Evolutionary conservation across 2,329 filamentous ascomycete species (phyloP).

Genomic region (Cladosporium halotolerans): DNA sequence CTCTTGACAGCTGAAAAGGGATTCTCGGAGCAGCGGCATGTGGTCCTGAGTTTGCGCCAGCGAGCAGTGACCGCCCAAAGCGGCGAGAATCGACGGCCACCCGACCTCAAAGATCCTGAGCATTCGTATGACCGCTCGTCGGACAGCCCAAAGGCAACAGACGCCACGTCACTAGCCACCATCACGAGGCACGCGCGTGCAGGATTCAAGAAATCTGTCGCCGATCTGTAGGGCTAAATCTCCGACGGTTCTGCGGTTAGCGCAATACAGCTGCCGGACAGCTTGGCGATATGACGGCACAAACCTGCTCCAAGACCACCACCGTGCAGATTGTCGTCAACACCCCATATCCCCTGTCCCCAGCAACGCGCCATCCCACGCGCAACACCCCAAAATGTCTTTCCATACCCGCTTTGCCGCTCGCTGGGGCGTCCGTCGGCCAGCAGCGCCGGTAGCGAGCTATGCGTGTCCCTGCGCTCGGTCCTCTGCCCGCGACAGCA

Average conservation of each 20-base stretch:
- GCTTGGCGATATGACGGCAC: neutral
- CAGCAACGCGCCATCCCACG: neutral
- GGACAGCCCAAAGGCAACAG: neutral
- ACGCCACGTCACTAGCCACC: constrained; percentile 9
- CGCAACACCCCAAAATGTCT: neutral
- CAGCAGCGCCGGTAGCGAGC: neutral
- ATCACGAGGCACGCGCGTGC: neutral
- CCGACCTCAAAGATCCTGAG: neutral
- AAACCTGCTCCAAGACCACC: neutral
- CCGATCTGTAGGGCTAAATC: constrained; percentile 4
- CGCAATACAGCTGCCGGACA: neutral
- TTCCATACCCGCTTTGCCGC: neutral
- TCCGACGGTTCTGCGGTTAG: neutral
- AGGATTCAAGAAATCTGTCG: neutral
- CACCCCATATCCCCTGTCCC: neutral
- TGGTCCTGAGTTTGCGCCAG: constrained; percentile 3
- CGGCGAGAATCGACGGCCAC: neutral
- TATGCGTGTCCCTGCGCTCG: neutral
- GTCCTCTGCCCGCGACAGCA: neutral
- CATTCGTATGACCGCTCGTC: neutral
- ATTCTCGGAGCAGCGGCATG: neutral
- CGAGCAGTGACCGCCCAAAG: neutral
- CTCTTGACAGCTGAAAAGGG: neutral
- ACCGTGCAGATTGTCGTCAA: neutral
- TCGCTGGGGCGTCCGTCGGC: neutral